Evolutionary conservation across 306 rosid genomes (phyloP).

Genomic region (Cucumis melo): DNA sequence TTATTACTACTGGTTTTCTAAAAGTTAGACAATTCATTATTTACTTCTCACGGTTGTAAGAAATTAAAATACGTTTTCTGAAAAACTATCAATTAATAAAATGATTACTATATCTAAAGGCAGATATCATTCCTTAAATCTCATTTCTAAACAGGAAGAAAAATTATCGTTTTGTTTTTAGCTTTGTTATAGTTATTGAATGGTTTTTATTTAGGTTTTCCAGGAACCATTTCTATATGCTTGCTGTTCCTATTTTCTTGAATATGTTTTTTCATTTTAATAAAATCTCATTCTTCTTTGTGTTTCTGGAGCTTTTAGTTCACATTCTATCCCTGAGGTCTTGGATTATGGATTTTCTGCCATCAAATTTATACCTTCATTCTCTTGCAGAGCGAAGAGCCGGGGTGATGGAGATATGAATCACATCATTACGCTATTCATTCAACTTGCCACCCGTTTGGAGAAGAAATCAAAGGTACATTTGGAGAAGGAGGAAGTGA

Average conservation of each 20-base stretch:
- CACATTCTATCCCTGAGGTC: neutral
- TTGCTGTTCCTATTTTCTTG: neutral
- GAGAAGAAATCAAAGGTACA: constrained; percentile 50
- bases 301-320: neutral
- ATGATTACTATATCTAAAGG: neutral
- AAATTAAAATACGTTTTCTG: neutral
- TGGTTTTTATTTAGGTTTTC: neutral
- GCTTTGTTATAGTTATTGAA: neutral
- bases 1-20: neutral
- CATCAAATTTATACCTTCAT: neutral
- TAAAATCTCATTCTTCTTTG: neutral
- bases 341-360: neutral
- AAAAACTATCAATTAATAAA: neutral
- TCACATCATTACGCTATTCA: constrained; percentile 49
- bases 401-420: constrained; percentile 75
- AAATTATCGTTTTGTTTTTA: neutral
- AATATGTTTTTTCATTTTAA: neutral
- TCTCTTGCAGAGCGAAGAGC: constrained; percentile 54
- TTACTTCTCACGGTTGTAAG: neutral
- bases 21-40: neutral
- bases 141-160: neutral
- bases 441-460: constrained; percentile 64
- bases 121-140: neutral
- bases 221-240: neutral
- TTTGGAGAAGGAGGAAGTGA: constrained; percentile 46